phyloP scores from a whole-genome alignment of 805 yeast species.

The Metschnikowia santaceciliae region DNA sequence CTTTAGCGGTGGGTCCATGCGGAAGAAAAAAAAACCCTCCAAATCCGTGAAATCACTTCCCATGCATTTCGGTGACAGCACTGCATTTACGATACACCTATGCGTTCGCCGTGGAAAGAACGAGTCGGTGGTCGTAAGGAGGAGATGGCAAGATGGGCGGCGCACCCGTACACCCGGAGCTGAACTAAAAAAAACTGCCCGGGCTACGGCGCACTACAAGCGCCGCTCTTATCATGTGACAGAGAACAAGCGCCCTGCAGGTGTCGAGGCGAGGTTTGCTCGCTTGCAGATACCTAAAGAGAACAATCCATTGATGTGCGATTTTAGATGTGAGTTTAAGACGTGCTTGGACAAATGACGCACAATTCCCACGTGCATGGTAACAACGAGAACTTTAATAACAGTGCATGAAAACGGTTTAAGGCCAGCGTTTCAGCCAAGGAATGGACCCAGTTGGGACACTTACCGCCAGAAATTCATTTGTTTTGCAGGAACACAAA shows the following conservation, averaged over 20 bases:
- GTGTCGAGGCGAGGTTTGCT: background rate
- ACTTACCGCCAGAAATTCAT: background rate
- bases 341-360: background rate
- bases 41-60: background rate
- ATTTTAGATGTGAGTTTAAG: background rate
- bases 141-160: background rate
- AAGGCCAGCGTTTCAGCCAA: too few relatives aligned
- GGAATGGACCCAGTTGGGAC: background rate
- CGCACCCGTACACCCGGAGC: background rate
- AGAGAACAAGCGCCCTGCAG: background rate
- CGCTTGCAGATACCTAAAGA: background rate
- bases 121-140: background rate
- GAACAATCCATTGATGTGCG: background rate
- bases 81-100: background rate
- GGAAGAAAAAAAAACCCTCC: background rate
- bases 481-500: background rate
- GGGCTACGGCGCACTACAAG: background rate
- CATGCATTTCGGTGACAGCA: background rate
- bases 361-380: background rate
- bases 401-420: background rate
- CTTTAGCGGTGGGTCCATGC: background rate
- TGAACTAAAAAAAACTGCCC: background rate
- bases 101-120: background rate
- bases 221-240: slow-evolving; percentile 1
- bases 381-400: background rate